Conservation (phyloP, 495 filamentous ascomycete species). For the Xylaria intraflava region DNA sequence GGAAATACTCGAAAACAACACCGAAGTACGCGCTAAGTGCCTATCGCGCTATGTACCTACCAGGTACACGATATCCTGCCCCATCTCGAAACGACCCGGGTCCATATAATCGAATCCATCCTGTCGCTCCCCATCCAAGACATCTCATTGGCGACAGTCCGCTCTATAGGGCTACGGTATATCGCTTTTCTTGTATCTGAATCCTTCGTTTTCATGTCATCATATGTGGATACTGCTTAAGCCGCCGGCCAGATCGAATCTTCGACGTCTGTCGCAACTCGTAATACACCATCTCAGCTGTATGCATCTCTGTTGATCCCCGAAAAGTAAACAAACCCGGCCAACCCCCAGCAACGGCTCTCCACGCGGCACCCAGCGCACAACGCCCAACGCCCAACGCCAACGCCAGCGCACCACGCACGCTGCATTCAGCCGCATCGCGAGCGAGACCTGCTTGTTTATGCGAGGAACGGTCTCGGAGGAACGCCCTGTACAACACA, state of each 20-base stretch:
- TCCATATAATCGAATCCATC: conserved; percentile 5
- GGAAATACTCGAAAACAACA: too few species aligned
- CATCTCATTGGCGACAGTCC: conserved; percentile 5
- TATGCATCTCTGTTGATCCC: background rate
- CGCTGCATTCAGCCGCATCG: conserved; percentile 6
- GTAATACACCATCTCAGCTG: background rate
- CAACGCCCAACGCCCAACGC: background rate
- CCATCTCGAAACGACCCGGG: background rate
- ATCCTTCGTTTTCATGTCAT: background rate
- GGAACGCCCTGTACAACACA: conserved; percentile 2
- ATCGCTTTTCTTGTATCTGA: conserved; percentile 7
- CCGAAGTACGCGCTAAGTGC: too few species aligned
- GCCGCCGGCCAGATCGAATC: background rate
- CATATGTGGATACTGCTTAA: background rate
- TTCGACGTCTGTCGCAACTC: background rate
- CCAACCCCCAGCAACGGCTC: background rate
- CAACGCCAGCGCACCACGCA: background rate
- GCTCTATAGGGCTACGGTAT: conserved; percentile 7
- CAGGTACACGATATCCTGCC: too few species aligned
- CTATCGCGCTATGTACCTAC: too few species aligned
- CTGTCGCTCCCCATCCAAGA: background rate
- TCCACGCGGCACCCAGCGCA: background rate
- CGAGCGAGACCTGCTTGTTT: conserved; percentile 6
- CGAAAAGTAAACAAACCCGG: conserved; percentile 11
- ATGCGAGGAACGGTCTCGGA: background rate